These are phyloP conservation scores for Sporothrix dimorphospora DNA, from an alignment of 2,329 filamentous ascomycete genomes.

Conservation along the genomic window DNA sequence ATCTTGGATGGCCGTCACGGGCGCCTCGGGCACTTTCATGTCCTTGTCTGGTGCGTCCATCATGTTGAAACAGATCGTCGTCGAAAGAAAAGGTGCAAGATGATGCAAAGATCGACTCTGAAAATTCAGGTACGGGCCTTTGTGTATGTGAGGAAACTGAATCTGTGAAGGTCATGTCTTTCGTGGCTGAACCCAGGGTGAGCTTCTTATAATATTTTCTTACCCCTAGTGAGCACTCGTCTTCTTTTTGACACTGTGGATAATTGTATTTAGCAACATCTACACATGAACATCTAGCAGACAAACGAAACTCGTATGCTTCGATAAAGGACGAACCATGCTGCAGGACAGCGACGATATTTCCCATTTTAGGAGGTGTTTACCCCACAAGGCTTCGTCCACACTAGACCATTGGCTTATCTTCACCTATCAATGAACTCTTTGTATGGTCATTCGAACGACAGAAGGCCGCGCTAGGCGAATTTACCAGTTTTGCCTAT, in stretches of 20 bases:
- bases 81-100: background rate
- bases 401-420: background rate
- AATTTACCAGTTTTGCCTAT: conserved; percentile 6
- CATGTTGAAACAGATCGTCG: background rate
- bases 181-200: background rate
- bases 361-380: background rate
- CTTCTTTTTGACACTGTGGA: background rate
- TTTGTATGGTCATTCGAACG: background rate
- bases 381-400: background rate
- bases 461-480: background rate
- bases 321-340: background rate
- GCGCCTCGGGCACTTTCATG: background rate
- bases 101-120: too few species aligned
- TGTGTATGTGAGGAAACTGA: background rate
- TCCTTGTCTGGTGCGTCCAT: background rate
- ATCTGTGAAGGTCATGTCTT: background rate
- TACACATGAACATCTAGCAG: background rate
- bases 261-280: background rate
- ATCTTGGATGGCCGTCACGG: background rate
- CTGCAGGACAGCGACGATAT: background rate
- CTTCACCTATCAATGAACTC: background rate
- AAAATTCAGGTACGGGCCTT: too few species aligned
- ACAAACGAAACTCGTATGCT: background rate
- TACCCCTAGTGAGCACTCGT: background rate
- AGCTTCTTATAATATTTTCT: background rate